Percentiles rank a stretch among this genome's conserved stretches.
These are phyloP conservation scores for Friedmanniomyces endolithicus DNA, from an alignment of 495 filamentous ascomycete species.

Conservation along the genomic window DNA sequence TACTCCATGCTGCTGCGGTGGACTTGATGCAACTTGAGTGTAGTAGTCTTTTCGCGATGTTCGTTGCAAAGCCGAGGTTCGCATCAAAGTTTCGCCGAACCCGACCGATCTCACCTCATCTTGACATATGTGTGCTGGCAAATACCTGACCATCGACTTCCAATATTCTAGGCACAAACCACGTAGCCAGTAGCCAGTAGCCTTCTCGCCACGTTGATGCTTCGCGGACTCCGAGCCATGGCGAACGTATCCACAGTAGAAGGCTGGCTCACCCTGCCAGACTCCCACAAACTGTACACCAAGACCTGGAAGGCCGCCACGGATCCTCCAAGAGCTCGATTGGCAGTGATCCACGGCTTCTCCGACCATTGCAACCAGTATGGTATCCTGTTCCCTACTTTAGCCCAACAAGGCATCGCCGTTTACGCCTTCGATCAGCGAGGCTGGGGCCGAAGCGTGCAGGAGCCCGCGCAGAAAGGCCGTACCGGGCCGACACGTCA, in stretches of 20 bases:
- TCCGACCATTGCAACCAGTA: conserved; percentile 72
- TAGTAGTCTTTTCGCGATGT: too few species aligned
- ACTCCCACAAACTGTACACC: conserved; percentile 55
- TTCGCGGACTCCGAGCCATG: background rate
- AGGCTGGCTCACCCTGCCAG: conserved; percentile 35
- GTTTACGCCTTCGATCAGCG: conserved; percentile 67
- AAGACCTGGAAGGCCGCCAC: conserved; percentile 58
- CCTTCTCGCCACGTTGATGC: background rate
- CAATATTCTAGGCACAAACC: too few species aligned
- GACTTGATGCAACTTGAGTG: too few species aligned
- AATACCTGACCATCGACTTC: too few species aligned
- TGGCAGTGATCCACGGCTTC: conserved; percentile 78
- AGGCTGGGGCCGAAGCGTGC: conserved; percentile 46
- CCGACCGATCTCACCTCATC: too few species aligned
- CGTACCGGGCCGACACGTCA: conserved; percentile 55
- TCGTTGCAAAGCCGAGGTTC: too few species aligned
- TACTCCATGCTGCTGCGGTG: too few species aligned
- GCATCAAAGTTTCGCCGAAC: too few species aligned
- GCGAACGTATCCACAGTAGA: conserved; percentile 11
- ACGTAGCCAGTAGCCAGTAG: too few species aligned
- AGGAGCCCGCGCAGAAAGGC: conserved; percentile 42
- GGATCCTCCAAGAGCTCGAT: conserved; percentile 47
- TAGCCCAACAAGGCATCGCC: conserved; percentile 61
- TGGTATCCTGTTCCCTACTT: conserved; percentile 50
- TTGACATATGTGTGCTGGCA: too few species aligned